Conservation (phyloP, 2,329 filamentous ascomycete species). For the Fusarium veterinarium region DNA sequence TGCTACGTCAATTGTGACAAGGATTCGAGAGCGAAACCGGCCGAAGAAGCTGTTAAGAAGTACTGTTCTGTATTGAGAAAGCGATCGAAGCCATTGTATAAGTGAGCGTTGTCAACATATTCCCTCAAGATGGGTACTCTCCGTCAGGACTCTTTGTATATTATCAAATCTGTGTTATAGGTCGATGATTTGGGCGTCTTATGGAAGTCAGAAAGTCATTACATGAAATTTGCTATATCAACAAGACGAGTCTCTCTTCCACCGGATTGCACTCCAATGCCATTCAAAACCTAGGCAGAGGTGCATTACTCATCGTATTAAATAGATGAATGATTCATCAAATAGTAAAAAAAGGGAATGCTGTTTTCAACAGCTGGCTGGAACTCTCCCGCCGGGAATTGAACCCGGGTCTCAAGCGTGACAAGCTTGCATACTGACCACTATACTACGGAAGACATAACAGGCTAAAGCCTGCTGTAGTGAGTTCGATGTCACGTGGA, state of each 20-base stretch:
- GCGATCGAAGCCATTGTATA: not conserved
- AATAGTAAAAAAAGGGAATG: not conserved
- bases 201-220: accelerated
- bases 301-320: accelerated
- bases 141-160: not conserved
- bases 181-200: accelerated
- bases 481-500: not conserved
- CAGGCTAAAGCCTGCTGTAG: conserved; percentile 11
- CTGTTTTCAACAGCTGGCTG: conserved; percentile 17
- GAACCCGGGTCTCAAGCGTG: conserved; percentile 36
- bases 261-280: accelerated
- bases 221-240: accelerated
- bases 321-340: accelerated
- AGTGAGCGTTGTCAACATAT: not conserved
- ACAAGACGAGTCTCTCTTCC: accelerated
- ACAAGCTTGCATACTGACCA: conserved; percentile 36
- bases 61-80: conserved; percentile 12
- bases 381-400: conserved; percentile 35
- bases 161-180: not conserved
- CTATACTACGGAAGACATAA: conserved; percentile 31
- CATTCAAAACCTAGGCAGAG: accelerated
- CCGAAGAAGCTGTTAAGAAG: conserved; percentile 3
- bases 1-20: conserved; percentile 12
- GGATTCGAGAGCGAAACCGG: not conserved
- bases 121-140: too few species aligned